Evolutionary conservation across 2,329 filamentous ascomycete species (phyloP).

Genomic region (Hypocreales sp.): DNA sequence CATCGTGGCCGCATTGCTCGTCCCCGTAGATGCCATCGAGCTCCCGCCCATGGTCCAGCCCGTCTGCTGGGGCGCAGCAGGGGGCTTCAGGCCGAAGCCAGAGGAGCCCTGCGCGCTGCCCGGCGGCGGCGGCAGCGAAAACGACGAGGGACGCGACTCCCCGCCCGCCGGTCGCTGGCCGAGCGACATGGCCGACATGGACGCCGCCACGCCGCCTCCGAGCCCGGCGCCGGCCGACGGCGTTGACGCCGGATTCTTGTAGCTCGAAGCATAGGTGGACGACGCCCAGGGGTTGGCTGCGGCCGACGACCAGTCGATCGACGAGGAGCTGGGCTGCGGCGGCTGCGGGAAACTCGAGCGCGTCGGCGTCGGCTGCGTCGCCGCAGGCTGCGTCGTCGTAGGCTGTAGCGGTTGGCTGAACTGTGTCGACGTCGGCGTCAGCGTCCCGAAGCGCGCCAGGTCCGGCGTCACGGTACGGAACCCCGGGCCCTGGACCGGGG

Average conservation of each 20-base stretch:
- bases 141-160: conserved; percentile 25
- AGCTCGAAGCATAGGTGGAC: conserved; percentile 11
- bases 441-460: conserved; percentile 34
- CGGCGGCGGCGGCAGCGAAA: conserved; percentile 43
- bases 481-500: conserved; percentile 18
- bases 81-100: conserved; percentile 31
- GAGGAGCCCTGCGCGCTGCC: conserved; percentile 15
- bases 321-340: conserved; percentile 15
- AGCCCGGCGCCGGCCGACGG: conserved; percentile 15
- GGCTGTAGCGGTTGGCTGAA: conserved; percentile 46
- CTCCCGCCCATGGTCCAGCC: conserved; percentile 10
- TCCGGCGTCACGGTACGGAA: conserved; percentile 47
- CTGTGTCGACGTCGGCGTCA: conserved; percentile 45
- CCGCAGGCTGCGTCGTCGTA: conserved; percentile 11
- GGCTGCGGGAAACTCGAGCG: conserved; percentile 12
- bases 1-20: conserved; percentile 5
- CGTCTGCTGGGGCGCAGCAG: conserved; percentile 17
- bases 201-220: conserved; percentile 19
- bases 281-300: conserved; percentile 33
- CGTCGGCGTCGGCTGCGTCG: conserved; percentile 7
- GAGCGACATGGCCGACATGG: conserved; percentile 33
- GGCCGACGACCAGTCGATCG: conserved; percentile 35
- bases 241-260: conserved; percentile 7
- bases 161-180: conserved; percentile 22
- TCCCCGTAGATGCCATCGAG: conserved; percentile 5